phyloP scores from a whole-genome alignment of 2,329 filamentous ascomycete species.

The Diaporthe sp. region DNA sequence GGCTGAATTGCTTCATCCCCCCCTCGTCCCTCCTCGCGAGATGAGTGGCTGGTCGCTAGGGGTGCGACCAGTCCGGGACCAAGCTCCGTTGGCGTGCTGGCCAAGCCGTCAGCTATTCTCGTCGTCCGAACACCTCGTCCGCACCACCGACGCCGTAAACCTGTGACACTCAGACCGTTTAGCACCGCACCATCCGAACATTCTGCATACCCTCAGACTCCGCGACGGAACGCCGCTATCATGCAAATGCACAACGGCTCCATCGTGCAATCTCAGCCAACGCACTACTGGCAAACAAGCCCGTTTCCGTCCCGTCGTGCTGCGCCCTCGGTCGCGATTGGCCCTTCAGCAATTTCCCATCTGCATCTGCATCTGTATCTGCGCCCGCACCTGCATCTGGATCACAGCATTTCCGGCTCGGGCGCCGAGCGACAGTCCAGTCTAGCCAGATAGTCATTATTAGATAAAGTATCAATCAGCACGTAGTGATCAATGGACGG shows the following conservation, averaged over 20 bases:
- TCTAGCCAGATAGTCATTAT: not conserved
- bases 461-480: not conserved
- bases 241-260: constrained; percentile 18
- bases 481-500: not conserved
- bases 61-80: not conserved
- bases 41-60: constrained; percentile 15
- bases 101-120: constrained; percentile 27
- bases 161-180: constrained; percentile 11
- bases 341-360: not conserved
- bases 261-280: not conserved
- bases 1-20: not conserved
- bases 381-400: constrained; percentile 5
- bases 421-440: not conserved
- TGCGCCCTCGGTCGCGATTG: constrained; percentile 1
- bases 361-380: not conserved
- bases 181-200: constrained; percentile 22
- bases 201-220: constrained; percentile 18
- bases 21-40: not conserved
- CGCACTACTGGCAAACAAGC: constrained; percentile 23
- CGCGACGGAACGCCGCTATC: constrained; percentile 4
- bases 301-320: constrained; percentile 5
- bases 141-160: not conserved
- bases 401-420: constrained; percentile 12
- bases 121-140: constrained; percentile 19
- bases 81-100: constrained; percentile 2